A percentile compares a stretch with the other conserved stretches of the same genome.
These are phyloP conservation scores for Debaryomyces fabryi DNA, from an alignment of 1,139 yeast genomes.

Conservation along the genomic window DNA sequence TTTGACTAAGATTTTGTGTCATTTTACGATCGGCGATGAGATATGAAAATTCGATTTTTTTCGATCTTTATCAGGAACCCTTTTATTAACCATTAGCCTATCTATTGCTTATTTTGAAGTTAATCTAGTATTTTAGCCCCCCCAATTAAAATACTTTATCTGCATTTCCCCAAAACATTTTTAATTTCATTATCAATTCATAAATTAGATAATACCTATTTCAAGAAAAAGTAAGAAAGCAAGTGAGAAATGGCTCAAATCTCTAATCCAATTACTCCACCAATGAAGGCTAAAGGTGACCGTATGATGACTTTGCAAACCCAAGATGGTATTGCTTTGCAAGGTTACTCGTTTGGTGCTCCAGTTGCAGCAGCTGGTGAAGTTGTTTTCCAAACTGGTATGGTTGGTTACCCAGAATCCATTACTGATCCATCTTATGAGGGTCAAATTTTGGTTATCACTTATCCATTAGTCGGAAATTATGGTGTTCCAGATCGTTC, in stretches of 20 bases:
- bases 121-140: conserved; percentile 17
- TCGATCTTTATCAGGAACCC: not conserved
- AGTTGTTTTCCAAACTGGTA: conserved; percentile 98
- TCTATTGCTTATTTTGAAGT: conserved; percentile 7
- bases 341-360: conserved; percentile 99
- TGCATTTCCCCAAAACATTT: conserved; percentile 11
- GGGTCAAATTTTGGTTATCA: conserved; percentile 96
- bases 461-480: conserved; percentile 96
- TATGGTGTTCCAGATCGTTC: conserved; percentile 97
- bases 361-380: conserved; percentile 91
- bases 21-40: conserved; percentile 1
- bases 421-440: conserved; percentile 98
- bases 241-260: conserved; percentile 24
- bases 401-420: conserved; percentile 99
- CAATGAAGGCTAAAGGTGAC: conserved; percentile 80
- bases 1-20: conserved; percentile 1
- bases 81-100: conserved; percentile 6
- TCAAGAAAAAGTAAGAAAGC: conserved; percentile 8
- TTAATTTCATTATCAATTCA: conserved; percentile 1
- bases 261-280: conserved; percentile 84
- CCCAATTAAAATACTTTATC: conserved; percentile 18
- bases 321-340: conserved; percentile 84
- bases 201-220: conserved; percentile 3
- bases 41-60: conserved; percentile 5
- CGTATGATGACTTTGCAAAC: conserved; percentile 88